These are phyloP conservation scores for Chlorella sp. DNA, from an alignment of 139 green algal species.

Conservation along the genomic window DNA sequence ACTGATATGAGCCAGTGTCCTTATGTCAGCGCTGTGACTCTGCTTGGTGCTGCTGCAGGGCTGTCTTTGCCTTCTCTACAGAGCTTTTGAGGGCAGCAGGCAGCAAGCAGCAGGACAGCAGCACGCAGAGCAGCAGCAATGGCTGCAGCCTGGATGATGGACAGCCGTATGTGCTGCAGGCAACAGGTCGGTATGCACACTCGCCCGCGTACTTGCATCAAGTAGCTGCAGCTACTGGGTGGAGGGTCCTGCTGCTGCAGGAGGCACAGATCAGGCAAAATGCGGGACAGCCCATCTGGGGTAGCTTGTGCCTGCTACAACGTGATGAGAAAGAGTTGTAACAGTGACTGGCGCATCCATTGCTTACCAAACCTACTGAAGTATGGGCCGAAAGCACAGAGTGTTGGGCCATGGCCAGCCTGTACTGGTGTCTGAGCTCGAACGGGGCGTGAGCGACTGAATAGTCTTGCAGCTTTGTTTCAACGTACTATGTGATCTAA, in stretches of 20 bases:
- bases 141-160: not conserved
- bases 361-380: too few species aligned
- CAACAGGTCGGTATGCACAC: not conserved
- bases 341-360: too few species aligned
- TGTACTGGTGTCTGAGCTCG: too few species aligned
- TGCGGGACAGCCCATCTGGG: constrained; percentile 10
- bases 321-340: too few species aligned
- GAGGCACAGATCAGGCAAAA: constrained; percentile 3
- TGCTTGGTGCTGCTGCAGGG: constrained; percentile 1
- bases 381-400: too few species aligned
- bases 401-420: too few species aligned
- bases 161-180: not conserved
- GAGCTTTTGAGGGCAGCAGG: constrained; percentile 6
- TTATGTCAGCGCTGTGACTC: too few species aligned
- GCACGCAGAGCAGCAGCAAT: not conserved
- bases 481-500: too few species aligned
- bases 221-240: not conserved
- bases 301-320: too few species aligned
- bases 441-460: too few species aligned
- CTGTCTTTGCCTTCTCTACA: constrained; percentile 31
- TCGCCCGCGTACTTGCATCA: not conserved
- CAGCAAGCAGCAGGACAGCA: not conserved
- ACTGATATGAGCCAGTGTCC: too few species aligned
- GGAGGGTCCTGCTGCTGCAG: not conserved
- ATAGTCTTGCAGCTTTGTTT: too few species aligned